Evolutionary conservation across 768 basidiomycete genomes (phyloP), one percentile per base, ranked within the genome.

Genomic region (Lactarius akahatsu): DNA sequence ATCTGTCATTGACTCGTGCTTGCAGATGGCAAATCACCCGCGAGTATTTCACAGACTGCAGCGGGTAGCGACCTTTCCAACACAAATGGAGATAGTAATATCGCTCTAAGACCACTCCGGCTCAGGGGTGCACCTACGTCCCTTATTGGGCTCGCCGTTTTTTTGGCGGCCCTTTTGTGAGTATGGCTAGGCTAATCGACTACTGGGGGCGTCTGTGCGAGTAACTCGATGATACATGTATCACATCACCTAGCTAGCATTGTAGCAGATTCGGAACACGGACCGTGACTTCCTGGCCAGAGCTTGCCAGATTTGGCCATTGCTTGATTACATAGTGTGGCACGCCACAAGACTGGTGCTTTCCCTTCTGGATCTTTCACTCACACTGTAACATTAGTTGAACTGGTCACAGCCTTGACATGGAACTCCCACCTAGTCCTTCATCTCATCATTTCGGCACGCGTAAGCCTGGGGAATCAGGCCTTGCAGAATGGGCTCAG

Each of bases 401-500:
- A 56, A 23, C 23, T 13, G 4, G 18, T 26, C 54, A 23, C 45
- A 4, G 28, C 43, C 2, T 36, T 18, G 26, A 36, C 55, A 69
- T 70, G 70, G 68, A 70, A 40, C 64, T 69, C 41, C 64, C 64
- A 56, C 8, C 36, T 20, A 62, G 57, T 47, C 50, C 64, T 26
- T 54, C 69, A 41, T 71, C 70, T 30, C 68, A 32, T 52, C 68
- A 62, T 34, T 69, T 62, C 41, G 57, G 20, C 45, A 26, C 43
- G 18, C 64, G 64, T n/a, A 84, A 82, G 66, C 80, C 86, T 4
- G 66, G 62, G 23, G 90, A 91, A 71, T 78, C 80, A 3, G 87
- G 85, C 58, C 80, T 92, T n/a, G 82, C 90, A 18, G 90, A 93
- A 75, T 93, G 91, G 91, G 84, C 91, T 16, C 87, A 78, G 76